Evolutionary conservation across 2,329 filamentous ascomycete species (phyloP), one percentile per base, ranked within the genome.

Genomic region (Alternaria atra): DNA sequence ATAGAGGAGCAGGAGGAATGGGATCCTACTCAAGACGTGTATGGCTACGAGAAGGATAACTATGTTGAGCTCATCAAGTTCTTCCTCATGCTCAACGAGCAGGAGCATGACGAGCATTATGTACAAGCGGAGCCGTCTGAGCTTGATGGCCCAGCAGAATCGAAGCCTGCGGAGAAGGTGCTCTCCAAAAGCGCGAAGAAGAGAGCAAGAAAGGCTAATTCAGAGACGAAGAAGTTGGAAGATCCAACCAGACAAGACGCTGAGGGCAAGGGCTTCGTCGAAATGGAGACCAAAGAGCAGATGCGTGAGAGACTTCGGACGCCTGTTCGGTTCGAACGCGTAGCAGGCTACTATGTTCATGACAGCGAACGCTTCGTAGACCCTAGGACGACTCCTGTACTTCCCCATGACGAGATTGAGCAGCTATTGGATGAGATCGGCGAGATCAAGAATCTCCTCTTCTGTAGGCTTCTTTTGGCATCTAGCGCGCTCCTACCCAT

Each of bases 361-460:
- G 78, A 34, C 10, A 20, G 73, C 6, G 72, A 78, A 29, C 75
- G 72, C 15, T 78, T 78, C 1, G 64, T 51, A 61, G 55, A 77
- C 64, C 25, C 63, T 61, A 34, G 68, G 63, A 34, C 79, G 39
- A 82, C 79, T 6, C 70, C 80, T 1, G 75, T 78, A 0, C 69
- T 84, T 29, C 73, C 78, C 6, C 79, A 82, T 30, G 77, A 80
- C 12, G 82, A 84, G 59, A 80, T 83, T 23, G 75, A 81, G 30
- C 60, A 67, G 15, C 66, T 85, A 2, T 70, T 83, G 15, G 69
- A 74, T 3, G 81, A 85, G n/a, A 78, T 85, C 32, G 74, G 76
- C 12, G 82, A 85, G 64, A 83, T 85, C 65, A 85, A 85, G 70
- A 70, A 80, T 55, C 74, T 84, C 12, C 67, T 85, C 1, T 83